These are phyloP conservation scores for Tanozyma kutaoensis DNA, from an alignment of 805 yeast genomes.

Conservation along the genomic window DNA sequence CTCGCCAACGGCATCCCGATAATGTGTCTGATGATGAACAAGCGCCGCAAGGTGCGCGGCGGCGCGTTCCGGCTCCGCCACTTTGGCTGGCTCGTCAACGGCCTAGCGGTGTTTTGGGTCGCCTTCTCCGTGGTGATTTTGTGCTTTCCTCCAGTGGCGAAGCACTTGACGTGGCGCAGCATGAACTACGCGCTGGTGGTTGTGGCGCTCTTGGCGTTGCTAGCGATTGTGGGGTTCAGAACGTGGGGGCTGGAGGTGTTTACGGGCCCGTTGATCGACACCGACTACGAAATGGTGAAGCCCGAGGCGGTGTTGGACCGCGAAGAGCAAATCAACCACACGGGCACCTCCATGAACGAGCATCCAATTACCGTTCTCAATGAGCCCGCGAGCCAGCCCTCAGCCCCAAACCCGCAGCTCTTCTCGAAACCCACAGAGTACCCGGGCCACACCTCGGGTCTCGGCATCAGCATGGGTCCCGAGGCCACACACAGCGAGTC, in stretches of 20 bases:
- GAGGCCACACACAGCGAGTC: too few species aligned
- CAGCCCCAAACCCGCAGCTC: too few species aligned
- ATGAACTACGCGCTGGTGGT: conserved; percentile 64
- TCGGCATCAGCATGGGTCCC: too few species aligned
- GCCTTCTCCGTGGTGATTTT: conserved; percentile 42
- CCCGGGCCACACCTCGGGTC: too few species aligned
- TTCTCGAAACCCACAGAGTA: too few species aligned
- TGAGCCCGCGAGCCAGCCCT: too few species aligned
- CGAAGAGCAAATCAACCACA: too few species aligned
- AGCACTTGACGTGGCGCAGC: conserved; percentile 17
- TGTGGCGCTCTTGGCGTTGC: conserved; percentile 29
- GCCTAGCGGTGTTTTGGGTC: conserved; percentile 48
- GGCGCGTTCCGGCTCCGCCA: conserved; percentile 52
- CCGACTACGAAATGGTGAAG: too few species aligned
- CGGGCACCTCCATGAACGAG: too few species aligned
- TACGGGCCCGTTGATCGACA: too few species aligned
- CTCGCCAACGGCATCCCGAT: conserved; percentile 72
- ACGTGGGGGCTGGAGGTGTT: conserved; percentile 52
- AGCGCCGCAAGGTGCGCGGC: conserved; percentile 48
- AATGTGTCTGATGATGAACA: conserved; percentile 43
- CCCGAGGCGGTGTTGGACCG: too few species aligned
- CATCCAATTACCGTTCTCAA: too few species aligned
- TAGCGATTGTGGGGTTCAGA: conserved; percentile 38
- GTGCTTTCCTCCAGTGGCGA: conserved; percentile 40
- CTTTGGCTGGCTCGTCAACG: conserved; percentile 53